Base-by-base conservation (phyloP, 1,284 basidiomycete species). In the Irpex rosettiformis region DNA sequence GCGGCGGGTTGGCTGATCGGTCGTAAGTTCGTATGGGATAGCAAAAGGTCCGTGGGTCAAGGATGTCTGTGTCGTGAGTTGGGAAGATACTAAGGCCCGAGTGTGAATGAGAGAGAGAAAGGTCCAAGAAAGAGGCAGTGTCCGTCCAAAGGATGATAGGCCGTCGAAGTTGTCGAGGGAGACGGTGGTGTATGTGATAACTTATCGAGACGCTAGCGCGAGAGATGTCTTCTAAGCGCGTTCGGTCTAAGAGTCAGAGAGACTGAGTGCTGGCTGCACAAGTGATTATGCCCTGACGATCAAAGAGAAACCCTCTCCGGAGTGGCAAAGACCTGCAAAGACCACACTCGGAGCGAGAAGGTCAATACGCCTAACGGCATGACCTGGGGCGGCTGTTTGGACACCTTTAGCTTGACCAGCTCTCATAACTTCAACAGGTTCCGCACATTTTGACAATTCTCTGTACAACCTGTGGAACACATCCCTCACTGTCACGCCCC, bases 241-340 rank as follows among this genome's bases (percentile, higher is more conserved):
- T n/a, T n/a, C n/a, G n/a, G n/a, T n/a, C n/a, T n/a, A n/a, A n/a
- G 58, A 43, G 55, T 8, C 33, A n/a, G 33, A 8, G 33, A 40
- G 33, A n/a, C 8, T 8, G 33, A 40, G n/a, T n/a, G n/a, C n/a
- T n/a, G n/a, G n/a, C n/a, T n/a, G n/a, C n/a, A n/a, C n/a, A n/a
- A n/a, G n/a, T 40, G 33, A 40, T 11, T 48, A 25, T n/a, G 25
- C 25, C 13, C 24, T 42, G 43, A 27, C 22, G 21, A 28, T 13
- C 4, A 48, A 21, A 21, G 45, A 48, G 45, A 48, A 59, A 8
- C 28, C 48, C 21, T 59, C 37, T 30, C 58, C 58, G 29, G 28
- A 24, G 25, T 27, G 37, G 33, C 55, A 52, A 13, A 67, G 58
- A 48, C 62, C 65, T 4, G 51, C 59, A 45, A 66, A 69, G 24